phyloP scores from a whole-genome alignment of 2,329 filamentous ascomycete species.

The Metarhizium anisopliae region DNA sequence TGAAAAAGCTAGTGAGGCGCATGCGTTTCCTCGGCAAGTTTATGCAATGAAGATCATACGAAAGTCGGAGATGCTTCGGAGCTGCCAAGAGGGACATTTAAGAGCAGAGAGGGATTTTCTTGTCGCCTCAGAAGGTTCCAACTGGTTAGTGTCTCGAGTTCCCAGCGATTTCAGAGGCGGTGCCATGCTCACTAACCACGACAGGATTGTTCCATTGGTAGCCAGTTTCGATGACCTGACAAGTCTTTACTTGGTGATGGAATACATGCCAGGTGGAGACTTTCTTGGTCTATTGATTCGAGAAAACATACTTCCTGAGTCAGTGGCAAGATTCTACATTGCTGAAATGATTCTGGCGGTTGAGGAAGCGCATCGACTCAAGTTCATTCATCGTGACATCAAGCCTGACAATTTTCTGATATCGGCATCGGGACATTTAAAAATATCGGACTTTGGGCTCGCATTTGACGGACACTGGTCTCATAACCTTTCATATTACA shows the following conservation, averaged over 20 bases:
- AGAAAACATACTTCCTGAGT: slow-evolving; percentile 73
- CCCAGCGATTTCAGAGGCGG: neutral
- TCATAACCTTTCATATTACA: slow-evolving; percentile 82
- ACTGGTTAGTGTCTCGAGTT: slow-evolving; percentile 45
- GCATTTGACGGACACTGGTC: slow-evolving; percentile 95
- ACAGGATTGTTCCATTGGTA: slow-evolving; percentile 75
- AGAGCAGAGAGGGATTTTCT: slow-evolving; percentile 88
- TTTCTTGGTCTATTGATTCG: slow-evolving; percentile 82
- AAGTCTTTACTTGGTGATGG: slow-evolving; percentile 90
- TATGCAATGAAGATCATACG: slow-evolving; percentile 97
- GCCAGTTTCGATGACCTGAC: slow-evolving; percentile 80
- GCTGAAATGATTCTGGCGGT: slow-evolving; percentile 95
- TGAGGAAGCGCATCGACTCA: slow-evolving; percentile 80
- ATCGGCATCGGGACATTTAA: slow-evolving; percentile 77
- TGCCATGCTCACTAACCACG: neutral
- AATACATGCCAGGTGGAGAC: slow-evolving; percentile 95
- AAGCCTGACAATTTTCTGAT: slow-evolving; percentile 98
- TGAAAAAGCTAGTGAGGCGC: slow-evolving; percentile 39
- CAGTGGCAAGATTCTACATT: slow-evolving; percentile 74
- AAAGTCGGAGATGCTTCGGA: slow-evolving; percentile 86
- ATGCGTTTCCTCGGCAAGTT: slow-evolving; percentile 40
- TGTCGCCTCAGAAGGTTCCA: slow-evolving; percentile 77
- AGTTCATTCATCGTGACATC: slow-evolving; percentile 90
- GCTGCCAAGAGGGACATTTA: slow-evolving; percentile 85
- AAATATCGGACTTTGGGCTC: slow-evolving; percentile 93